Evolutionary conservation across 371 early-diverging fungal genomes (phyloP), one percentile per base, ranked within the genome.

Genomic region (Gilbertella persicaria): DNA sequence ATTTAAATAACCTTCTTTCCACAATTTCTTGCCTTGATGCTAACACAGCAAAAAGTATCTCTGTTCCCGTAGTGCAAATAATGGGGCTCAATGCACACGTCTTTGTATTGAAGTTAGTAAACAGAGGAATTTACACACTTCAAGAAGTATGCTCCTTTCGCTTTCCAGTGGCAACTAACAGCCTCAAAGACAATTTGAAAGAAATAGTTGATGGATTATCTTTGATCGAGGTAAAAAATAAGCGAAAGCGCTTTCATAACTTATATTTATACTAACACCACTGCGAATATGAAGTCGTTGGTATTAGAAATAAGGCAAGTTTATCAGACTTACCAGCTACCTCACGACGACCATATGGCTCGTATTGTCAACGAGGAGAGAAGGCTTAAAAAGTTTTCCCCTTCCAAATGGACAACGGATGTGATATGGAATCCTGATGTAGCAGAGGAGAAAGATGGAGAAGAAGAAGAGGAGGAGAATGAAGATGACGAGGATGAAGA

Each of bases 151-250:
- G 24, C 23, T 24, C 42, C 42, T 42, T 42, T 42, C 24, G 42
- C 25, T 42, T 42, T 13, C 42, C 24, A 21, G 14, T 24, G 24
- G 25, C 42, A 21, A 10, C 20, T 42, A 24, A 24, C 4, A 42
- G 14, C 10, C 10, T 42, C 4, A 24, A 42, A 24, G 42, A 20
- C 16, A 42, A 42, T 42, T 24, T 42, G 23, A 42, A 40, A 42
- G 42, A 42, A 42, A n/a, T 42, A 24, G 14, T 42, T 42, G 42
- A 42, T 24, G 24, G 24, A 20, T 23, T 42, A 24, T 9, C 42
- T 24, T 42, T 42, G 20, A 42, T 42, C 23, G 20, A 42, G 42
- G 24, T 42, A 42, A 42, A 42, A 42, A 42, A 42, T 21, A 42
- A 24, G 9, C 23, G 16, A 42, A 24, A 42, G 10, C 25, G 24